A percentile compares a stretch with the other conserved stretches of the same genome.
Evolutionary conservation across 2,329 filamentous ascomycete genomes (phyloP).

Genomic region (Sarocladiaceae sp.): DNA sequence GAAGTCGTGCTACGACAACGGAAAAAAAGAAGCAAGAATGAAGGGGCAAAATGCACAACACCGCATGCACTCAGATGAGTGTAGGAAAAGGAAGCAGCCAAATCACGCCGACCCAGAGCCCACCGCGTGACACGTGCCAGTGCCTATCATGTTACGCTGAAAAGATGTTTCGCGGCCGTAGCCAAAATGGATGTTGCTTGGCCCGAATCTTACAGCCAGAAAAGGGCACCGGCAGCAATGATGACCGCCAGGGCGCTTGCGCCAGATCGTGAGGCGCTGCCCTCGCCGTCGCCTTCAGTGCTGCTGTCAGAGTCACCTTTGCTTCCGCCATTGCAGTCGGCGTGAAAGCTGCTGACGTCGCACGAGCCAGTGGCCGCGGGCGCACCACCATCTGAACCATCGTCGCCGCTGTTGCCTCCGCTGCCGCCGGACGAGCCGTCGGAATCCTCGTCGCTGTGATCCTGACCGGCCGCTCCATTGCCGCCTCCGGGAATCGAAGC

Average conservation of each 20-base stretch:
- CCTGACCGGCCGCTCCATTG: constrained; percentile 18
- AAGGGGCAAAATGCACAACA: neutral
- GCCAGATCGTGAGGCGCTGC: constrained; percentile 15
- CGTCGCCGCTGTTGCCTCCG: constrained; percentile 15
- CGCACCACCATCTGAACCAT: constrained; percentile 14
- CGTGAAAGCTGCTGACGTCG: constrained; percentile 23
- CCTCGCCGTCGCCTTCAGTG: constrained; percentile 13
- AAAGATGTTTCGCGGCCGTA: constrained; percentile 8
- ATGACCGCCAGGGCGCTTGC: constrained; percentile 31
- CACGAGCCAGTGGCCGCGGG: constrained; percentile 30
- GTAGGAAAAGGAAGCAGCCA: neutral
- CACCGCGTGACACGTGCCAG: neutral
- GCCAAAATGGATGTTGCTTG: no score
- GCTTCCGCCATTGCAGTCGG: constrained; percentile 25
- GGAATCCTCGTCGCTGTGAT: constrained; percentile 17
- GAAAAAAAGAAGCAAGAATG: neutral
- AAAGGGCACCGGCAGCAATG: constrained; percentile 28
- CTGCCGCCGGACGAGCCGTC: constrained; percentile 19
- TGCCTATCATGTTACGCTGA: neutral
- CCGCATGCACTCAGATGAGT: neutral
- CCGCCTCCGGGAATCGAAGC: constrained; percentile 25
- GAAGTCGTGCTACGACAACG: no score
- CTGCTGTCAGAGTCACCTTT: constrained; percentile 19
- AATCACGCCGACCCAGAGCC: constrained; percentile 3
- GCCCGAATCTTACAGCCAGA: constrained; percentile 25